Percentiles rank a stretch among this genome's conserved stretches.
Evolutionary conservation across 2,329 filamentous ascomycete genomes (phyloP).

Genomic region (Mycosphaerelloides madeirae): DNA sequence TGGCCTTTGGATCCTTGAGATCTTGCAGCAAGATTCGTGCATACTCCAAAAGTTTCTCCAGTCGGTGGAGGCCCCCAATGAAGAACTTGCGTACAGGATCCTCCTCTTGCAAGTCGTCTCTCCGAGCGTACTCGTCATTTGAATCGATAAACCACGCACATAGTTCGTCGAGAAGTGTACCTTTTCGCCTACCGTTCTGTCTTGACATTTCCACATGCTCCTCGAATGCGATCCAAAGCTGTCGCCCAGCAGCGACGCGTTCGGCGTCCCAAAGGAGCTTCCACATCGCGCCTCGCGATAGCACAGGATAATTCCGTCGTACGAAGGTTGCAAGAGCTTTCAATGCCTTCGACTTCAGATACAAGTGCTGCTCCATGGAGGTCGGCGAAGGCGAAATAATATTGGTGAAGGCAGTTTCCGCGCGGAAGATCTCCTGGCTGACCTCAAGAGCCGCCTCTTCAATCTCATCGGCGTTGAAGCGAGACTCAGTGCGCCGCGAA

Average conservation of each 20-base stretch:
- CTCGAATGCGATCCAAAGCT: slow-evolving; percentile 79
- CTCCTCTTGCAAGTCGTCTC: slow-evolving; percentile 62
- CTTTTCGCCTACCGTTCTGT: slow-evolving; percentile 56
- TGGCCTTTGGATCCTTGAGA: slow-evolving; percentile 9
- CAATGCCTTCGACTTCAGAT: slow-evolving; percentile 66
- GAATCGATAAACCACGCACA: slow-evolving; percentile 72
- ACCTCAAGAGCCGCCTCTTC: slow-evolving; percentile 71
- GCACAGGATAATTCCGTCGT: slow-evolving; percentile 55
- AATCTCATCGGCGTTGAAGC: slow-evolving; percentile 66
- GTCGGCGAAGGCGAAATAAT: slow-evolving; percentile 66
- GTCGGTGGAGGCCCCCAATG: slow-evolving; percentile 40
- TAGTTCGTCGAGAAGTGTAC: slow-evolving; percentile 68
- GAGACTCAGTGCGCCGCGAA: slow-evolving; percentile 56
- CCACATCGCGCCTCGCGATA: slow-evolving; percentile 71
- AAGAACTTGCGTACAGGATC: slow-evolving; percentile 86
- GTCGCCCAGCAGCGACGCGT: slow-evolving; percentile 73
- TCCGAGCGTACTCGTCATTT: slow-evolving; percentile 68
- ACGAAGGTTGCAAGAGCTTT: slow-evolving; percentile 70
- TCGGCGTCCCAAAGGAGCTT: slow-evolving; percentile 82
- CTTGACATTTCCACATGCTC: slow-evolving; percentile 47
- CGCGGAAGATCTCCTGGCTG: slow-evolving; percentile 76
- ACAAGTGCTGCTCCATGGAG: slow-evolving; percentile 76
- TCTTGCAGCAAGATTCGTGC: slow-evolving; percentile 18
- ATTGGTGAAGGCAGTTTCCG: slow-evolving; percentile 65
- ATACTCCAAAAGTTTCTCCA: slow-evolving; percentile 25